Evolutionary conservation across 2,329 filamentous ascomycete genomes (phyloP).

Genomic region (Beauveria caledonica): DNA sequence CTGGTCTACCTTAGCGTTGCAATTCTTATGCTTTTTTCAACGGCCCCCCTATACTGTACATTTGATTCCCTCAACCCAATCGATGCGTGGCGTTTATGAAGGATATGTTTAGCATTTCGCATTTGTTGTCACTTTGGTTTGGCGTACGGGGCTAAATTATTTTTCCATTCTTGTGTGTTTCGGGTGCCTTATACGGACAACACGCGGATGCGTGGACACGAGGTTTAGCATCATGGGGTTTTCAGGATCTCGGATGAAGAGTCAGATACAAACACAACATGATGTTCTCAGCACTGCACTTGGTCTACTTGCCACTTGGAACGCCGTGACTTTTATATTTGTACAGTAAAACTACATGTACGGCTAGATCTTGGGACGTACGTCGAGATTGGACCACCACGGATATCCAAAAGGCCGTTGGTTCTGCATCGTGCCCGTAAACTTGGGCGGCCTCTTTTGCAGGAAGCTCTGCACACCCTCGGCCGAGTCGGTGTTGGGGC

Average conservation of each 20-base stretch:
- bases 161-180: neutral
- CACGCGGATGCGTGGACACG: neutral
- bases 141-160: neutral
- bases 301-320: neutral
- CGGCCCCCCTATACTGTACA: neutral
- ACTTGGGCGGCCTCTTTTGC: conserved; percentile 57
- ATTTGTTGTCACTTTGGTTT: neutral
- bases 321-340: neutral
- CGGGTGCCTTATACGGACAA: neutral
- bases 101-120: conserved; percentile 2
- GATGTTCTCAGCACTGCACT: neutral
- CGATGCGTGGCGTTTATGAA: conserved; percentile 4
- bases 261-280: neutral
- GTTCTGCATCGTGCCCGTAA: conserved; percentile 51
- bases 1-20: conserved; percentile 8
- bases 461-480: conserved; percentile 64
- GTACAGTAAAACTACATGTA: conserved; percentile 10
- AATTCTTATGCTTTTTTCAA: neutral
- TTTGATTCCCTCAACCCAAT: neutral
- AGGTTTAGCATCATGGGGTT: neutral
- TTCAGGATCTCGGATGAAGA: conserved; percentile 5
- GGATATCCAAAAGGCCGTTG: conserved; percentile 54
- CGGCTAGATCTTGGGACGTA: conserved; percentile 21
- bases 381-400: conserved; percentile 53
- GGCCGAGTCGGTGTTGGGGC: conserved; percentile 48